Conservation (phyloP, 2,329 filamentous ascomycete species). For the Colletotrichum tropicale region DNA sequence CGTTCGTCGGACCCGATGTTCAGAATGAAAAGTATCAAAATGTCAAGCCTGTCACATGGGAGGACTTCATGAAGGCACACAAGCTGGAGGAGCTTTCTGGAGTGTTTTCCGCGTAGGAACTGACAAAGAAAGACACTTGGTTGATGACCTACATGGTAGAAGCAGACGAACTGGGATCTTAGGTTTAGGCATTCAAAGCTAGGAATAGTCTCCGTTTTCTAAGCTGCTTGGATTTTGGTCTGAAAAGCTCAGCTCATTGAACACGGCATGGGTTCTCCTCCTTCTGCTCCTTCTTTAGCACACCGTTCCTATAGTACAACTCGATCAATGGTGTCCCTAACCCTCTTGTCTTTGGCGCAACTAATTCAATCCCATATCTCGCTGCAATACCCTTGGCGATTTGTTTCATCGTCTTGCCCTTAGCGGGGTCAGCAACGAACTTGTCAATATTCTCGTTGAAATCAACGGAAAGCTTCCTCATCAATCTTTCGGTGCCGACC, state of each 20-base stretch:
- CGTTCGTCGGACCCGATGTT: background rate
- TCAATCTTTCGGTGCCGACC: background rate
- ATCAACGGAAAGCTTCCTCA: background rate
- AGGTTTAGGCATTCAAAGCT: background rate
- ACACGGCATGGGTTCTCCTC: background rate
- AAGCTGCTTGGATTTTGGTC: rapidly evolving
- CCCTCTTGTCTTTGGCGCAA: background rate
- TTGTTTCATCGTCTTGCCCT: rapidly evolving
- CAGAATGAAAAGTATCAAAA: background rate
- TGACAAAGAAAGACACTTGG: background rate
- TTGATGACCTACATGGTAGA: background rate
- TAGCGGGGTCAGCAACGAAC: rapidly evolving
- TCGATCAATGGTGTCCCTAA: background rate
- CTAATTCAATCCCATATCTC: background rate
- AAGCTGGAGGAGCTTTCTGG: background rate
- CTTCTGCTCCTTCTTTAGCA: background rate
- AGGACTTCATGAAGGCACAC: background rate
- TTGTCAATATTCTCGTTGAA: background rate
- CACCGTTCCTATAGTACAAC: background rate
- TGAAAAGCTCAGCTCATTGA: background rate
- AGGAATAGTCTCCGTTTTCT: background rate
- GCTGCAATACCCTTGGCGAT: rapidly evolving
- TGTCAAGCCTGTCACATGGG: background rate
- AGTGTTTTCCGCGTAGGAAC: background rate
- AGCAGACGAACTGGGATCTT: too few species aligned